Conservation (phyloP, 2,329 filamentous ascomycete species). For the Pseudogymnoascus sp. region DNA sequence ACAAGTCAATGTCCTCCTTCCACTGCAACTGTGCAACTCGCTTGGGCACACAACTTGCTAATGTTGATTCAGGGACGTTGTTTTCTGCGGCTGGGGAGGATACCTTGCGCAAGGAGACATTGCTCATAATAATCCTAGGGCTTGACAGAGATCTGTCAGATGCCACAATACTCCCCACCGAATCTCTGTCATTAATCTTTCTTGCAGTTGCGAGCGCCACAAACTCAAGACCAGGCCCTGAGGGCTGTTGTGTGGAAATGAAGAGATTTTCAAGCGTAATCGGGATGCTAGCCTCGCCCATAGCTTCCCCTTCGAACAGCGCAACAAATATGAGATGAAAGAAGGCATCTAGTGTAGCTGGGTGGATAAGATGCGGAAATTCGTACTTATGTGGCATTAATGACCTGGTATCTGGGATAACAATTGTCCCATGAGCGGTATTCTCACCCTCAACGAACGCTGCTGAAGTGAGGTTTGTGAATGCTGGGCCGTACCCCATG, state of each 20-base stretch:
- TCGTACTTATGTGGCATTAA: conserved; percentile 49
- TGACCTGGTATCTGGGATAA: conserved; percentile 33
- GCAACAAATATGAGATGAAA: conserved; percentile 46
- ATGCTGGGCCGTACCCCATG: conserved; percentile 13
- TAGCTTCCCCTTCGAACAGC: conserved; percentile 32
- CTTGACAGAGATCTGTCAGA: conserved; percentile 28
- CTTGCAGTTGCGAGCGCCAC: conserved; percentile 36
- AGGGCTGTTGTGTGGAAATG: conserved; percentile 27
- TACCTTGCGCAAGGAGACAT: too few species aligned
- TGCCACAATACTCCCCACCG: conserved; percentile 40
- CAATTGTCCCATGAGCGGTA: background rate
- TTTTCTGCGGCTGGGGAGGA: too few species aligned
- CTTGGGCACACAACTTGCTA: background rate
- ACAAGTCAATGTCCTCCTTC: background rate
- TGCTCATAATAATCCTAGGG: conserved; percentile 37
- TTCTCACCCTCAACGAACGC: conserved; percentile 32
- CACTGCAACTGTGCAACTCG: background rate
- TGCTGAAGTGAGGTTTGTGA: conserved; percentile 33
- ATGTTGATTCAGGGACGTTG: background rate
- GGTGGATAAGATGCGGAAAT: conserved; percentile 50
- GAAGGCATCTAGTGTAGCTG: conserved; percentile 49
- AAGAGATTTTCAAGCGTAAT: background rate
- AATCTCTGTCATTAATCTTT: conserved; percentile 32
- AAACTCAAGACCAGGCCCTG: conserved; percentile 31
- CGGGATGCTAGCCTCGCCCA: conserved; percentile 25